phyloP scores from a whole-genome alignment of 352 stramenopile species.

The Phytophthora pistaciae region DNA sequence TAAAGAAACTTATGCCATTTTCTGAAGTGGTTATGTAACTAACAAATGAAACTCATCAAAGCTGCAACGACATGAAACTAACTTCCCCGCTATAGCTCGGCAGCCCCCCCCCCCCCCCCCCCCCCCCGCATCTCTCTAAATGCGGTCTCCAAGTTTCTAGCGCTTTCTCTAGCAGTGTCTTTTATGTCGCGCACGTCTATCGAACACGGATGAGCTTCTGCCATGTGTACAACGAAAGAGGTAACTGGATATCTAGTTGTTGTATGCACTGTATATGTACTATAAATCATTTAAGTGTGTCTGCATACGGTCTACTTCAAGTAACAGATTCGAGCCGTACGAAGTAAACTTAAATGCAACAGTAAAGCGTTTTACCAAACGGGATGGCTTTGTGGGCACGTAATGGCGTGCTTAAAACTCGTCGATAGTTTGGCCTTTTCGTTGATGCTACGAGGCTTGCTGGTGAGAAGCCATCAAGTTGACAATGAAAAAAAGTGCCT shows the following conservation, averaged over 20 bases:
- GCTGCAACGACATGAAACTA: background rate
- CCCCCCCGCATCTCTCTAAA: too few relatives aligned
- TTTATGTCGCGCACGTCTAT: too few relatives aligned
- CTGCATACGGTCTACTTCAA: too few relatives aligned
- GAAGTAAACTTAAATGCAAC: too few relatives aligned
- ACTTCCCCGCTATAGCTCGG: background rate
- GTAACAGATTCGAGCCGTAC: too few relatives aligned
- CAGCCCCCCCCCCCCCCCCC: too few relatives aligned
- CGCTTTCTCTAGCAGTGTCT: too few relatives aligned
- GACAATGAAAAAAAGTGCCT: background rate
- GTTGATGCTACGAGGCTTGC: background rate
- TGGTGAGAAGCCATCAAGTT: background rate
- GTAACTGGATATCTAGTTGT: too few relatives aligned
- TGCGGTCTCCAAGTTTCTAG: background rate
- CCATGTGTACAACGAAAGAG: too few relatives aligned
- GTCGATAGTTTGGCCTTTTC: background rate
- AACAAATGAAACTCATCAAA: background rate
- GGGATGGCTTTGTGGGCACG: background rate
- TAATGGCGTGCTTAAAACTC: background rate
- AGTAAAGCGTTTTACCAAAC: background rate
- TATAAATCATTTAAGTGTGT: too few relatives aligned
- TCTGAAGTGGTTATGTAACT: background rate
- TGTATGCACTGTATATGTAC: too few relatives aligned
- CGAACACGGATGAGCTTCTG: too few relatives aligned
- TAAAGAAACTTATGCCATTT: background rate